phyloP scores from a whole-genome alignment of 2,329 filamentous ascomycete species.

The Scedosporium dehoogii region DNA sequence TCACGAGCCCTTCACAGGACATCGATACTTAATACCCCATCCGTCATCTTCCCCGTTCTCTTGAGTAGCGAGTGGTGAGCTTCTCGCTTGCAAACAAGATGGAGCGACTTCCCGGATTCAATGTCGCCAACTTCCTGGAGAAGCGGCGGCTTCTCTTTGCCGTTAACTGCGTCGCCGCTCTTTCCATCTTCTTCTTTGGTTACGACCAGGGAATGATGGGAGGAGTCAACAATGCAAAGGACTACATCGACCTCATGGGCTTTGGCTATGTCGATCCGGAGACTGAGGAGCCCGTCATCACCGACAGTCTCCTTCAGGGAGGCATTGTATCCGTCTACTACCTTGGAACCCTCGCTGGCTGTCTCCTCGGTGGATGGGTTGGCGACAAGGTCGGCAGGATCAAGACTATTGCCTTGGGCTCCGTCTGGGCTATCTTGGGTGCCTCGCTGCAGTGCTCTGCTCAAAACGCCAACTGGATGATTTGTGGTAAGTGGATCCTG shows the following conservation, averaged over 20 bases:
- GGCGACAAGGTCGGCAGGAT: conserved; percentile 55
- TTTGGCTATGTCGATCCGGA: conserved; percentile 48
- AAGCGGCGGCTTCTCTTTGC: conserved; percentile 47
- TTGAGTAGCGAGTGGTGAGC: too few species aligned
- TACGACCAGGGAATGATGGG: conserved; percentile 50
- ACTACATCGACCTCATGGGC: conserved; percentile 56
- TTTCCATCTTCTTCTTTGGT: conserved; percentile 61
- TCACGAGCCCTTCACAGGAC: too few species aligned
- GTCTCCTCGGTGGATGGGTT: conserved; percentile 51
- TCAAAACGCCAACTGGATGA: conserved; percentile 60
- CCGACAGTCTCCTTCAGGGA: conserved; percentile 37
- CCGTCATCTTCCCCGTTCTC: too few species aligned
- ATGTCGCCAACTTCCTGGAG: conserved; percentile 41
- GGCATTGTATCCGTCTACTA: conserved; percentile 32
- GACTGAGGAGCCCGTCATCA: conserved; percentile 38
- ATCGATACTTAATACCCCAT: too few species aligned
- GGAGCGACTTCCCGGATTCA: conserved; percentile 6
- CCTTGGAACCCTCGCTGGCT: conserved; percentile 50
- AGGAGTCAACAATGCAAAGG: conserved; percentile 54
- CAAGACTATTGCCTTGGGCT: conserved; percentile 50
- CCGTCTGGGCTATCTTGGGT: conserved; percentile 48
- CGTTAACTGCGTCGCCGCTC: conserved; percentile 52
- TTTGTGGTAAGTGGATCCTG: conserved; percentile 39
- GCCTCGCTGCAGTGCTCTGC: conserved; percentile 56
- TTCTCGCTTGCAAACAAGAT: background rate